Percentiles rank a stretch among this genome's conserved stretches.
phyloP scores from a whole-genome alignment of 1,139 yeast species.

The Hyphopichia wangnamkhiaoensis region DNA sequence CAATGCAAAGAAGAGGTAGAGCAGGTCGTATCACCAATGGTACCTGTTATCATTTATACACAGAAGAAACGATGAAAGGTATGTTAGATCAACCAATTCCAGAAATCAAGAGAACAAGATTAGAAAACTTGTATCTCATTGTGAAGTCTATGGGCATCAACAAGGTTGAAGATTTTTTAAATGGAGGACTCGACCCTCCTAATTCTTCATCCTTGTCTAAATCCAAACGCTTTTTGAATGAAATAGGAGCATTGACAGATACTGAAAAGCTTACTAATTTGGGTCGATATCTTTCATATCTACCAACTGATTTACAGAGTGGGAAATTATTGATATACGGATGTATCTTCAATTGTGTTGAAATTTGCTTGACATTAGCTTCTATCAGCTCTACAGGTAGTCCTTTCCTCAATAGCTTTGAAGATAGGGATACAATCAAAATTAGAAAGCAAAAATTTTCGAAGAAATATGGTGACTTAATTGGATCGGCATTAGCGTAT shows the following conservation, averaged over 20 bases:
- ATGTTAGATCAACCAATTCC: conserved; percentile 82
- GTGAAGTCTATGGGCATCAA: conserved; percentile 88
- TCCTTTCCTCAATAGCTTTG: conserved; percentile 67
- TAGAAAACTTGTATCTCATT: conserved; percentile 78
- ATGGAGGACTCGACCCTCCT: conserved; percentile 84
- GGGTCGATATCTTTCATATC: conserved; percentile 76
- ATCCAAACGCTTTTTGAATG: conserved; percentile 62
- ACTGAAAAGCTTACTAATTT: conserved; percentile 65
- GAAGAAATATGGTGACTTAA: conserved; percentile 62
- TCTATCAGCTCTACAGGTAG: conserved; percentile 72
- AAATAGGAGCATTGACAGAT: conserved; percentile 68
- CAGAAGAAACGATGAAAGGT: conserved; percentile 55
- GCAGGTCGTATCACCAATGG: conserved; percentile 96
- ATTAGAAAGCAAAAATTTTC: conserved; percentile 43
- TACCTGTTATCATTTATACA: conserved; percentile 76
- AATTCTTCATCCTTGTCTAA: conserved; percentile 54
- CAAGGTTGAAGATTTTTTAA: conserved; percentile 67
- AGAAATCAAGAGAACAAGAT: conserved; percentile 79
- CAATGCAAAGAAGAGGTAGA: conserved; percentile 93
- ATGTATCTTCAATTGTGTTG: conserved; percentile 82
- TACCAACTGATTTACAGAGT: conserved; percentile 85
- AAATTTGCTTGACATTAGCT: conserved; percentile 71
- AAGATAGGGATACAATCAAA: conserved; percentile 65
- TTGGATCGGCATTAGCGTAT: conserved; percentile 62
- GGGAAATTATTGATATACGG: conserved; percentile 82